Conservation (phyloP, 192 early-diverging fungal species). For the Lunasporangiospora selenospora region DNA sequence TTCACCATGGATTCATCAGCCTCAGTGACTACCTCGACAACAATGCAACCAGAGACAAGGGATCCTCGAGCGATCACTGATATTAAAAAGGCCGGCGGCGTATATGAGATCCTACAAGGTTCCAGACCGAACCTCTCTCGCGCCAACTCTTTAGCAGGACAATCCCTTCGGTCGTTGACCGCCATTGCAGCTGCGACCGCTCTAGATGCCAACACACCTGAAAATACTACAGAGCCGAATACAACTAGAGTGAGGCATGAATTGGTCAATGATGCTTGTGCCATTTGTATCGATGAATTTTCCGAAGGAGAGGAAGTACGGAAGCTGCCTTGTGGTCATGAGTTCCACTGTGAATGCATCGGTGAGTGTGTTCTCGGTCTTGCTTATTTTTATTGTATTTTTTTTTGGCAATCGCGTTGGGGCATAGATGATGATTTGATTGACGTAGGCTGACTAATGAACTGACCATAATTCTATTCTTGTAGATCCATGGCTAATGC, state of each 20-base stretch:
- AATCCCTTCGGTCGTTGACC: conserved; percentile 22
- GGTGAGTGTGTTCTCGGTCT: conserved; percentile 19
- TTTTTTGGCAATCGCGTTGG: too few species aligned
- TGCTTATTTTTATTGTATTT: neutral
- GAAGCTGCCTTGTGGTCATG: conserved; percentile 44
- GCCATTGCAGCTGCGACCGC: conserved; percentile 26
- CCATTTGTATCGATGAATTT: conserved; percentile 53
- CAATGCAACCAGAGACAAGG: too few species aligned
- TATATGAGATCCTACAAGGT: too few species aligned
- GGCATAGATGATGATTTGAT: too few species aligned
- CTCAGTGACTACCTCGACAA: too few species aligned
- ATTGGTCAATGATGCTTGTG: conserved; percentile 39
- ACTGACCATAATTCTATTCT: too few species aligned
- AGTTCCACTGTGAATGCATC: conserved; percentile 50
- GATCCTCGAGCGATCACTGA: too few species aligned
- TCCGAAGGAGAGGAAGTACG: conserved; percentile 42
- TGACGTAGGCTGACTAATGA: too few species aligned
- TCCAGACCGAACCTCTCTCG: too few species aligned
- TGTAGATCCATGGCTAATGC: conserved; percentile 49
- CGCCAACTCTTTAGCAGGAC: conserved; percentile 9
- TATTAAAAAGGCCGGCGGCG: too few species aligned
- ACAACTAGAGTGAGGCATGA: neutral
- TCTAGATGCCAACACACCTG: conserved; percentile 2
- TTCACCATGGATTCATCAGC: too few species aligned
- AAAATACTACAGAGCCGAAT: neutral